Percentiles rank a stretch among this genome's conserved stretches.
Evolutionary conservation across 495 filamentous ascomycete species (phyloP).

Genomic region (Tetracladium marchalianum): DNA sequence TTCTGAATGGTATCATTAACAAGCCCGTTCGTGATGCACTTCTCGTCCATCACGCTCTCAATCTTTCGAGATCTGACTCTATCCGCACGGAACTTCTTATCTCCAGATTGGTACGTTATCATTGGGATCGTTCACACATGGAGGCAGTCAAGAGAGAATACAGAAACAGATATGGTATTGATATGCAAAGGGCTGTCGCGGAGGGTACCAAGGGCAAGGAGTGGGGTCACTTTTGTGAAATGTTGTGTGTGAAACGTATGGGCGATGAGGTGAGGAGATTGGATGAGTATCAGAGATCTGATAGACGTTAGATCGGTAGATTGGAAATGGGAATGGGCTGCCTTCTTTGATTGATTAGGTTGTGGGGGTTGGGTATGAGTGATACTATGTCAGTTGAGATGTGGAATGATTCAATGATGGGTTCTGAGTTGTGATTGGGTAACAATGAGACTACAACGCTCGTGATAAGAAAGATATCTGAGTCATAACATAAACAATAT

Average conservation of each 20-base stretch:
- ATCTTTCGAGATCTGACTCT: slow-evolving; percentile 40
- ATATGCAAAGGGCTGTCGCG: slow-evolving; percentile 51
- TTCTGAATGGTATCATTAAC: slow-evolving; percentile 95
- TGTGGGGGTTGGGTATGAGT: no score
- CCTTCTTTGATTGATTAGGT: no score
- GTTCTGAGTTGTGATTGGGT: no score
- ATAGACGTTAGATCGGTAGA: no score
- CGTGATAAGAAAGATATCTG: no score
- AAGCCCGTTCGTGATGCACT: slow-evolving; percentile 88
- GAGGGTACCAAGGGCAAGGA: slow-evolving; percentile 36
- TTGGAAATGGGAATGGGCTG: no score
- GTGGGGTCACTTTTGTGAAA: slow-evolving; percentile 42
- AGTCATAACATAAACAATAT: no score
- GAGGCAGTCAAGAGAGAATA: slow-evolving; percentile 61
- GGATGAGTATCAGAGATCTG: slow-evolving; percentile 5
- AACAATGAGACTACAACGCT: no score
- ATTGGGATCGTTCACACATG: slow-evolving; percentile 77
- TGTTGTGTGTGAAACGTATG: slow-evolving; percentile 42
- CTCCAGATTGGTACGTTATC: slow-evolving; percentile 66
- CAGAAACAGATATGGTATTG: slow-evolving; percentile 57
- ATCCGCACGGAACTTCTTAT: slow-evolving; percentile 76
- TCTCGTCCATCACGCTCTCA: slow-evolving; percentile 85
- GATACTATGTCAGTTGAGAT: no score
- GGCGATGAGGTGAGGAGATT: slow-evolving; percentile 30
- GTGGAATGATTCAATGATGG: no score